Conservation (phyloP, 2,329 filamentous ascomycete species). For the Fusarium sp. region DNA sequence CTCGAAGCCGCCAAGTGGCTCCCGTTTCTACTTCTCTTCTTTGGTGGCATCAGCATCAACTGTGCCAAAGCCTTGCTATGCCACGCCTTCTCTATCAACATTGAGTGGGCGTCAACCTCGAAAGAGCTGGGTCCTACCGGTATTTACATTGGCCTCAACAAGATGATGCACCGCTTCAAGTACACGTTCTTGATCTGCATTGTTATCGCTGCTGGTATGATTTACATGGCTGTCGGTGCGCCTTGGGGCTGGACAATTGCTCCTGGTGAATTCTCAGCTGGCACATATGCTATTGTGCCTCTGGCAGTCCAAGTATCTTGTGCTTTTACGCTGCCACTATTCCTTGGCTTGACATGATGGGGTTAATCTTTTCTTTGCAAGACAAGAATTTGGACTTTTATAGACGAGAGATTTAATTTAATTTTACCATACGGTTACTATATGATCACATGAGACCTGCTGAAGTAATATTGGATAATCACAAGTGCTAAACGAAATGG, state of each 20-base stretch:
- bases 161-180: constrained; percentile 60
- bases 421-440: no score
- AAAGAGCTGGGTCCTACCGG: constrained; percentile 46
- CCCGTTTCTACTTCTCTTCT: constrained; percentile 47
- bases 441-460: no score
- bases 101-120: constrained; percentile 46
- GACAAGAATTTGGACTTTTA: no score
- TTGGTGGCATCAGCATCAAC: constrained; percentile 47
- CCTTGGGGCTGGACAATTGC: constrained; percentile 45
- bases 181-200: constrained; percentile 48
- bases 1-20: constrained; percentile 44
- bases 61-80: constrained; percentile 45
- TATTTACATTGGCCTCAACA: constrained; percentile 50
- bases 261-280: constrained; percentile 40
- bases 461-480: no score
- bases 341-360: constrained; percentile 43
- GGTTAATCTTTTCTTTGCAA: no score
- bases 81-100: constrained; percentile 45
- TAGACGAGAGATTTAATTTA: no score
- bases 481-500: no score
- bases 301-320: constrained; percentile 43
- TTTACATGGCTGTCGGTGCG: constrained; percentile 43
- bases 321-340: constrained; percentile 40
- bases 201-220: constrained; percentile 39
- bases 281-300: constrained; percentile 44